A percentile compares a stretch with the other conserved stretches of the same genome.
phyloP scores from a whole-genome alignment of 116 monocot genomes.

The Zostera marina region DNA sequence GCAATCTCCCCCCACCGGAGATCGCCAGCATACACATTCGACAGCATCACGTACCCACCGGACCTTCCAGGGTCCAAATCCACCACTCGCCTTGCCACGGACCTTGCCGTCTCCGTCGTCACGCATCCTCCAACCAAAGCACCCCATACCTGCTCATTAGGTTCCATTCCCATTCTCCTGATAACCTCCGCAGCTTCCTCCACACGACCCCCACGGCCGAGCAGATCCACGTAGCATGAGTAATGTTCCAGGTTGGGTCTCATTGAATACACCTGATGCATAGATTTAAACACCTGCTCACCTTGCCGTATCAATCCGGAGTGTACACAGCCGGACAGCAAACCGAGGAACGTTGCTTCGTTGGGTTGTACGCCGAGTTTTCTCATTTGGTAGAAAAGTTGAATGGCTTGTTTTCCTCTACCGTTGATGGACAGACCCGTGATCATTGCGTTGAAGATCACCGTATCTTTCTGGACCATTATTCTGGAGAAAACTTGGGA shows the following conservation, averaged over 20 bases:
- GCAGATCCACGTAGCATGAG: conserved; percentile 21
- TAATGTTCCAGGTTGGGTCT: conserved; percentile 20
- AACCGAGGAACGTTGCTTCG: conserved; percentile 19
- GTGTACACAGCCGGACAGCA: conserved; percentile 19
- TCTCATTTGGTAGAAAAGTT: conserved; percentile 14
- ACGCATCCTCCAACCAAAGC: conserved; percentile 20
- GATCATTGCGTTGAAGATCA: conserved; percentile 30
- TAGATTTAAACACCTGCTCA: conserved; percentile 6
- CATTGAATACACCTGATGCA: conserved; percentile 5
- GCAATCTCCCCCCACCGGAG: conserved; percentile 14
- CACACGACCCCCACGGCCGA: conserved; percentile 13
- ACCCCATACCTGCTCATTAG: conserved; percentile 20
- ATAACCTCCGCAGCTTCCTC: conserved; percentile 18
- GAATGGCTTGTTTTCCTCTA: conserved; percentile 9
- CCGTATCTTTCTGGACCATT: conserved; percentile 9
- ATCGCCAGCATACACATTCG: conserved; percentile 21
- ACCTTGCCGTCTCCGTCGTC: conserved; percentile 8
- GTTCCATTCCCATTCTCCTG: conserved; percentile 4
- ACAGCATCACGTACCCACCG: conserved; percentile 21
- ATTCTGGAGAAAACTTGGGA: conserved; percentile 8
- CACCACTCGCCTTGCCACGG: conserved; percentile 4
- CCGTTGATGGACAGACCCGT: conserved; percentile 24
- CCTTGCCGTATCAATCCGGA: conserved; percentile 18
- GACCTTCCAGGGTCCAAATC: conserved; percentile 12
- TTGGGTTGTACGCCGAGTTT: conserved; percentile 8